Conservation (phyloP, 2,329 filamentous ascomycete species). For the Exophiala dermatitidis region DNA sequence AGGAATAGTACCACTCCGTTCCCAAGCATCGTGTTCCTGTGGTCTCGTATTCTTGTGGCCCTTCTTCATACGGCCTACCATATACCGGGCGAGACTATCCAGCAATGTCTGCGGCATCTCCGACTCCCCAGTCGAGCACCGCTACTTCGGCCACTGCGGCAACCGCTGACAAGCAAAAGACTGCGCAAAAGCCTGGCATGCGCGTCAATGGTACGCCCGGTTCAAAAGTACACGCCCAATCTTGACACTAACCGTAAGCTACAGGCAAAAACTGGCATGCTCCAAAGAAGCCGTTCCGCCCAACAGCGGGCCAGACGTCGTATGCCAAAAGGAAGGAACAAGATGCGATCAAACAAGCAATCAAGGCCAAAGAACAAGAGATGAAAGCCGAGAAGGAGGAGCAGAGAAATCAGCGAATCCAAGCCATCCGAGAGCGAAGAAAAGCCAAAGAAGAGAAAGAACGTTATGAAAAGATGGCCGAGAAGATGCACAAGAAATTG, state of each 20-base stretch:
- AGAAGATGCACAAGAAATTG: slow-evolving; percentile 95
- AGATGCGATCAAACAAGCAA: slow-evolving; percentile 61
- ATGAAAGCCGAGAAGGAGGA: slow-evolving; percentile 93
- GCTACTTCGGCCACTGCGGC: neutral
- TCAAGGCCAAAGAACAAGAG: slow-evolving; percentile 89
- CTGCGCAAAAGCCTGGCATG: slow-evolving; percentile 12
- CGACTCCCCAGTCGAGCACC: neutral
- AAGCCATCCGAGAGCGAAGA: slow-evolving; percentile 75
- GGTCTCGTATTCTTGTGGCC: neutral
- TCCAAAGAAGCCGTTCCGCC: slow-evolving; percentile 77
- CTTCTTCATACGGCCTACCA: neutral
- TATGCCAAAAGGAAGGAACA: slow-evolving; percentile 69
- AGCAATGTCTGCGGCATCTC: slow-evolving; percentile 3
- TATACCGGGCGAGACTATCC: neutral
- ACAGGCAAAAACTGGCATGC: slow-evolving; percentile 92
- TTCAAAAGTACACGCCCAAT: slow-evolving; percentile 5
- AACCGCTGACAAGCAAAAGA: neutral
- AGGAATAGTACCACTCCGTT: neutral
- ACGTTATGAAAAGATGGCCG: slow-evolving; percentile 85
- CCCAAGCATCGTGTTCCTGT: neutral
- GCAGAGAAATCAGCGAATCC: slow-evolving; percentile 69
- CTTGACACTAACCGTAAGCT: slow-evolving; percentile 16
- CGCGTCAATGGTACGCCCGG: slow-evolving; percentile 19
- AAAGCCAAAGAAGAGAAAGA: slow-evolving; percentile 88
- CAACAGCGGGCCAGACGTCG: slow-evolving; percentile 65